Conservation (phyloP, 2,329 filamentous ascomycete species). For the Triangularia setosa region DNA sequence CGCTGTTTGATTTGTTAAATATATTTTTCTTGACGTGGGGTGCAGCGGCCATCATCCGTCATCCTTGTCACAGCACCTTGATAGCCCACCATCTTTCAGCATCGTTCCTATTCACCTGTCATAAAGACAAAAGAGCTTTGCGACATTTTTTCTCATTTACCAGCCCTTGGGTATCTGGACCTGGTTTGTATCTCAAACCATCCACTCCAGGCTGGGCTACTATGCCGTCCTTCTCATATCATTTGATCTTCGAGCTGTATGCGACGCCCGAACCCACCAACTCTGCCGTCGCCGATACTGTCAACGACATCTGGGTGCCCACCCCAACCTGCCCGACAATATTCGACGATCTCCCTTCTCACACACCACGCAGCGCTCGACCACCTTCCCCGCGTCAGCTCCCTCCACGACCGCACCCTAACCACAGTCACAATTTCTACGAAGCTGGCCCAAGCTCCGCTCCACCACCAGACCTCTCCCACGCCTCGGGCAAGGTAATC, state of each 20-base stretch:
- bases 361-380: conserved; percentile 32
- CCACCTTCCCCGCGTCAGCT: not conserved
- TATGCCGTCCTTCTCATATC: conserved; percentile 63
- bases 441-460: not conserved
- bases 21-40: not conserved
- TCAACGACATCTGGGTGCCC: conserved; percentile 47
- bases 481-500: conserved; percentile 35
- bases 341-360: conserved; percentile 53
- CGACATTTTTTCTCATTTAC: not conserved
- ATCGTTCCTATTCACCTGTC: not conserved
- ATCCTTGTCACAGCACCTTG: not conserved
- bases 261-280: conserved; percentile 38
- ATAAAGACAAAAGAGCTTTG: not conserved
- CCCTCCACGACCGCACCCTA: not conserved
- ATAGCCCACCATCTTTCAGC: not conserved
- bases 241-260: conserved; percentile 65
- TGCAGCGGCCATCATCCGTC: not conserved
- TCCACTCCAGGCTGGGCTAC: conserved; percentile 6
- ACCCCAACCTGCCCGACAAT: conserved; percentile 41
- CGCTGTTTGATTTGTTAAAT: not conserved
- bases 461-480: conserved; percentile 1
- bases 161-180: not conserved
- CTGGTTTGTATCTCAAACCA: not conserved
- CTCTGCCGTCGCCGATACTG: not conserved
- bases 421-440: not conserved